Conservation (phyloP, 2,329 filamentous ascomycete genomes). For the Arthrobotrys pseudoclavata region DNA sequence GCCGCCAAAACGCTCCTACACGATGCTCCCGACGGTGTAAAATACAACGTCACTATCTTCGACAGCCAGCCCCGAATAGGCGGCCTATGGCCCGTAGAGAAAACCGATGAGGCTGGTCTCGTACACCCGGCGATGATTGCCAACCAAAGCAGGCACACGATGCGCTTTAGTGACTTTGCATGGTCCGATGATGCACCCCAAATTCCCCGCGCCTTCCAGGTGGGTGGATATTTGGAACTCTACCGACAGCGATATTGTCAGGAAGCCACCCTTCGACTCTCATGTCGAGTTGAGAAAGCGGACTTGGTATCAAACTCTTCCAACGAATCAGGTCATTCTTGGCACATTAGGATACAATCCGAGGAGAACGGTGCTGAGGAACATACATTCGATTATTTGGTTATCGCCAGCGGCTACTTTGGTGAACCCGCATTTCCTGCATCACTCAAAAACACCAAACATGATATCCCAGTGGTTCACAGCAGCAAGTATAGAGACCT, state of each 20-base stretch:
- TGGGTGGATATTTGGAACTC: constrained; percentile 78
- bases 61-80: constrained; percentile 77
- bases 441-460: constrained; percentile 64
- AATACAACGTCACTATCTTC: constrained; percentile 78
- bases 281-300: constrained; percentile 68
- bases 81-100: constrained; percentile 80
- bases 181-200: constrained; percentile 75
- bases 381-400: constrained; percentile 76
- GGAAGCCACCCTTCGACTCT: constrained; percentile 69
- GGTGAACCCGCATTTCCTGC: constrained; percentile 73
- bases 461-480: constrained; percentile 73
- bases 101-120: constrained; percentile 69
- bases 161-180: constrained; percentile 79
- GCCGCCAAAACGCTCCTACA: constrained; percentile 80
- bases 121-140: constrained; percentile 77
- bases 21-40: constrained; percentile 69
- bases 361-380: constrained; percentile 66
- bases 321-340: constrained; percentile 64
- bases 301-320: constrained; percentile 63
- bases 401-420: constrained; percentile 84
- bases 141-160: constrained; percentile 83
- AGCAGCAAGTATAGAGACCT: constrained; percentile 77
- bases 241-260: constrained; percentile 75
- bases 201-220: constrained; percentile 82
- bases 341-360: constrained; percentile 67